Evolutionary conservation across 202 grass and related monocot genomes (phyloP).

Genomic region (Sporobolus alterniflorus): DNA sequence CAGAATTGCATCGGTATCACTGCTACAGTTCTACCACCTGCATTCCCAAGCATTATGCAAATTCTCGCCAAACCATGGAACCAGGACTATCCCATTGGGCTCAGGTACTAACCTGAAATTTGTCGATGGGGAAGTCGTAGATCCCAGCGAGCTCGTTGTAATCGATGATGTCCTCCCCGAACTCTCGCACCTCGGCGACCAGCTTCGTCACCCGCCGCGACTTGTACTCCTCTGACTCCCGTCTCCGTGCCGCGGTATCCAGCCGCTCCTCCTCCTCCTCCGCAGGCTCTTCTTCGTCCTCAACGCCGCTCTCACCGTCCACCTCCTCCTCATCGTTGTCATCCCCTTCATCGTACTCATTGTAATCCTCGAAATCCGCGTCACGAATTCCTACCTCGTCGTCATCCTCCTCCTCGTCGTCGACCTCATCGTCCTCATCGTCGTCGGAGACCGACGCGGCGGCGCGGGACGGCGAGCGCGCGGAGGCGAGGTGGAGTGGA

Average conservation of each 20-base stretch:
- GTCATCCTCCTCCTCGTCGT: conserved; percentile 56
- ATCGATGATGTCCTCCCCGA: conserved; percentile 81
- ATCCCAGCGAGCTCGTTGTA: conserved; percentile 85
- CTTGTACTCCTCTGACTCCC: conserved; percentile 69
- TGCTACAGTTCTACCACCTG: background rate
- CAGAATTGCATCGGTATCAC: background rate
- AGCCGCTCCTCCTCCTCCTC: conserved; percentile 35
- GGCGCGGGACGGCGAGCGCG: conserved; percentile 49
- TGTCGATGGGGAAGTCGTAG: conserved; percentile 90
- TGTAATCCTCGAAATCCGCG: conserved; percentile 18
- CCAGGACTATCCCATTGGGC: background rate
- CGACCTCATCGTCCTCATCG: conserved; percentile 65
- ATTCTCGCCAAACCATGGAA: background rate
- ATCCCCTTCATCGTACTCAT: conserved; percentile 28
- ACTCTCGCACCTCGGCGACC: conserved; percentile 75
- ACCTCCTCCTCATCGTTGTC: conserved; percentile 42
- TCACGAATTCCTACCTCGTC: conserved; percentile 34
- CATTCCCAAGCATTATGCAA: background rate
- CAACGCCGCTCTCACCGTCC: conserved; percentile 41
- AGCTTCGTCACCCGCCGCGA: conserved; percentile 61
- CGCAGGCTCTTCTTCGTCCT: conserved; percentile 36
- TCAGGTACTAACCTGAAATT: conserved; percentile 73
- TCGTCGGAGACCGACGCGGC: conserved; percentile 52
- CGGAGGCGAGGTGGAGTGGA: conserved; percentile 18
- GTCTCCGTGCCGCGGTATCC: conserved; percentile 34